phyloP scores from a whole-genome alignment of 2,329 filamentous ascomycete genomes.

The Akanthomyces dipterigenus region DNA sequence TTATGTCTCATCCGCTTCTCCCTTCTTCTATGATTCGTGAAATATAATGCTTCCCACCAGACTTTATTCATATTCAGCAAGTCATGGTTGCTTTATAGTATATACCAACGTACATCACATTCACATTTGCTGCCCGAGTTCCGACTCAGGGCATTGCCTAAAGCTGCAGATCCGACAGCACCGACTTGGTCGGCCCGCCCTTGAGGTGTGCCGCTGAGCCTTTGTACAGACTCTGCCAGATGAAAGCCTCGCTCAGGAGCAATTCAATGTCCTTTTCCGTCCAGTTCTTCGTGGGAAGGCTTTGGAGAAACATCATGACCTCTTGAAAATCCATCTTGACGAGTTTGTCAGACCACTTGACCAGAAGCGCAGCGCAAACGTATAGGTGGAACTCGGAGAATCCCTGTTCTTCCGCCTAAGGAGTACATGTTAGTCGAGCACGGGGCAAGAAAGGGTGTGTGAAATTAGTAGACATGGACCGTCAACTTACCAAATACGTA shows the following conservation, averaged over 20 bases:
- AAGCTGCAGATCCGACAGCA: slow-evolving; percentile 31
- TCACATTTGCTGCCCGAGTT: background rate
- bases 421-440: slow-evolving; percentile 13
- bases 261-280: slow-evolving; percentile 98
- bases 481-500: slow-evolving; percentile 76
- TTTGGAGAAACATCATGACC: slow-evolving; percentile 98
- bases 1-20: background rate
- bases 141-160: background rate
- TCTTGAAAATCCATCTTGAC: slow-evolving; percentile 98
- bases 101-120: background rate
- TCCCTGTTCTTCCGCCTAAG: slow-evolving; percentile 90
- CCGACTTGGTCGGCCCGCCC: slow-evolving; percentile 35
- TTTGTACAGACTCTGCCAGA: slow-evolving; percentile 97
- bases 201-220: slow-evolving; percentile 86
- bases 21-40: background rate
- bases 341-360: slow-evolving; percentile 95
- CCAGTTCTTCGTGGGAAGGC: slow-evolving; percentile 86
- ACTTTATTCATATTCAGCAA: background rate
- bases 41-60: background rate
- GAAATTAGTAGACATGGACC: background rate
- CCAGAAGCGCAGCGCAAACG: slow-evolving; percentile 93
- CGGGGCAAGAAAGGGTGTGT: background rate
- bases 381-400: slow-evolving; percentile 98
- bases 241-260: slow-evolving; percentile 90
- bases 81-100: background rate